phyloP scores from a whole-genome alignment of 495 filamentous ascomycete genomes.

The Hapsidospora chrysogenum region DNA sequence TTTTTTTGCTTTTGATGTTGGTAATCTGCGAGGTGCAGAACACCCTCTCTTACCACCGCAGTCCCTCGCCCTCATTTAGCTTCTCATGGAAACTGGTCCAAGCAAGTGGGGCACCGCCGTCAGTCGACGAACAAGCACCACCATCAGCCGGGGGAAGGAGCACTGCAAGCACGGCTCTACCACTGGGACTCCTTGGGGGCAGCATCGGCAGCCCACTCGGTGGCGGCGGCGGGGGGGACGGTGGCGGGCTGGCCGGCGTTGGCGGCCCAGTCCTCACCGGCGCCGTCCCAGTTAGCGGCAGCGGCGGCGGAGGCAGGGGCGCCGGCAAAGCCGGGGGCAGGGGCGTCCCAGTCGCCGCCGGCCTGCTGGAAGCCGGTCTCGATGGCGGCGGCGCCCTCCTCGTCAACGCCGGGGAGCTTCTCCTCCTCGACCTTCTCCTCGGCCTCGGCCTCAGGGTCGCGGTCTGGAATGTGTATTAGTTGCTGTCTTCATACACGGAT shows the following conservation, averaged over 20 bases:
- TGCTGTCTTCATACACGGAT: background rate
- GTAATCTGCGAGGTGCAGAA: too few relatives aligned
- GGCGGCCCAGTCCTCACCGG: constrained; percentile 24
- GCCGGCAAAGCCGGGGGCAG: constrained; percentile 40
- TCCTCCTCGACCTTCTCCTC: constrained; percentile 67
- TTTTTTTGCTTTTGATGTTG: background rate
- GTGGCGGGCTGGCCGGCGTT: constrained; percentile 9
- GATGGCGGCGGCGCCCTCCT: constrained; percentile 62
- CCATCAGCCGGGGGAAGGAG: too few relatives aligned
- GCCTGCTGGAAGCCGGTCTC: constrained; percentile 51
- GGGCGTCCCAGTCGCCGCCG: constrained; percentile 55
- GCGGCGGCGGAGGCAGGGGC: constrained; percentile 40
- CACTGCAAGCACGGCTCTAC: constrained; percentile 43
- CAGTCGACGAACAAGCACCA: too few relatives aligned
- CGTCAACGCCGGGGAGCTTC: constrained; percentile 64
- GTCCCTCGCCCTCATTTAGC: too few relatives aligned
- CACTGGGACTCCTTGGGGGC: constrained; percentile 43
- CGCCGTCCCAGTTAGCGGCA: constrained; percentile 59
- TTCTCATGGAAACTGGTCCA: too few relatives aligned
- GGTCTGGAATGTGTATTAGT: constrained; percentile 32
- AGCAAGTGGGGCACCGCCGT: too few relatives aligned
- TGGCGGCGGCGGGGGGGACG: constrained; percentile 25
- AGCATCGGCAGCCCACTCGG: constrained; percentile 54
- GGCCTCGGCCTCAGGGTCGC: constrained; percentile 96
- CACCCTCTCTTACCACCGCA: constrained; percentile 10